Base-by-base conservation (phyloP, 768 basidiomycete species). In the Pholiota molesta region DNA sequence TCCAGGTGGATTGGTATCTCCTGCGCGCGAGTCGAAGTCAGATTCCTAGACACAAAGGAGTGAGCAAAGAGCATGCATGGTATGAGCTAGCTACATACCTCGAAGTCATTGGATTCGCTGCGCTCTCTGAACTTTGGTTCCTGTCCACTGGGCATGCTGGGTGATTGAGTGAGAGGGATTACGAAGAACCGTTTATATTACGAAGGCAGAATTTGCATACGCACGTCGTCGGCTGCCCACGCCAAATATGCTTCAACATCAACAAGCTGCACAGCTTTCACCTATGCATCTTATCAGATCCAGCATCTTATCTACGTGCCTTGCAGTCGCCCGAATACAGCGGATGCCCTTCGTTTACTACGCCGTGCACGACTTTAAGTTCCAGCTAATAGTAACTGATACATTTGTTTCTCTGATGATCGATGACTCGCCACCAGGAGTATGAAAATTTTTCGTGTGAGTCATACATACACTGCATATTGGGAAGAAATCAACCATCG, bases 71-170 rank as follows among this genome's bases (percentile, higher is more conserved):
- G 28, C 40, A 11, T 44, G 35, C 28, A 21, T 19, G 21, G 53
- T 21, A 39, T 52, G 55, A 52, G 37, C 33, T 29, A n/a, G 56
- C 45, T 59, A 66, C 73, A 49, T 69, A 83, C 81, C 70, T 90
- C 89, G 63, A 82, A 60, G 57, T 89, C 88, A 59, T 78, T 81
- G 29, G 89, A 91, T 14, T 85, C 73, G 69, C 89, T 91, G 66
- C 89, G 88, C 45, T 85, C 86, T 73, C 84, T 65, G 42, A 58
- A 53, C 44, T 59, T 79, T 62, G 73, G 69, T 59, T 77, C 75
- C 69, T 74, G 79, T 65, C 75, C 75, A 69, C 79, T 78, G 42
- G 81, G 79, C 86, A 89, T 88, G 67, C 63, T 68, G 70, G 72
- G 69, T 74, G 75, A 75, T 79, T 80, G 73, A 68, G 78, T 80